Conservation (phyloP, 768 basidiomycete species). For the Panellus pusillus region DNA sequence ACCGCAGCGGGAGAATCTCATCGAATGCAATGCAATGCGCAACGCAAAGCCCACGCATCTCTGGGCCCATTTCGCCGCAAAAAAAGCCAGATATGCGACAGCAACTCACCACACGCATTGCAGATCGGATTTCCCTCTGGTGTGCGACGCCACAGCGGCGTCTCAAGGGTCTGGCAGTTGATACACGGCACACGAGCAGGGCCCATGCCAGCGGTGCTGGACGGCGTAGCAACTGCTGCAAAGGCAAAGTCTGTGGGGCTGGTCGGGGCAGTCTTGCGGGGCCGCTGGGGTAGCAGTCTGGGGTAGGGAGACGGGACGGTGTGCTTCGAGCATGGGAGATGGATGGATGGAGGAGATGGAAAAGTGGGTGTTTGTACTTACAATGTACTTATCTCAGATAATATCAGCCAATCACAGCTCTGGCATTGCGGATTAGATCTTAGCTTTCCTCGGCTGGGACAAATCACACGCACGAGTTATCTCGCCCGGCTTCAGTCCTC, state of each 20-base stretch:
- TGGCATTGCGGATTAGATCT: constrained; percentile 1
- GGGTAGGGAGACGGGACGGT: background rate
- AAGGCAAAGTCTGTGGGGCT: constrained; percentile 2
- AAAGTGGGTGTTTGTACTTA: background rate
- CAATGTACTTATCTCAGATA: constrained; percentile 21
- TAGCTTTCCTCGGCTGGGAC: background rate
- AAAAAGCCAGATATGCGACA: constrained; percentile 25
- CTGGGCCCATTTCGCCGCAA: background rate
- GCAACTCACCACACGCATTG: constrained; percentile 84
- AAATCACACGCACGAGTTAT: too few relatives aligned
- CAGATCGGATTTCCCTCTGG: constrained; percentile 81
- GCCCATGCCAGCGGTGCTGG: background rate
- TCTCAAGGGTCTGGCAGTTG: constrained; percentile 75
- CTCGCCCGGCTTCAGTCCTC: too few relatives aligned
- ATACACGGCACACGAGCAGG: constrained; percentile 54
- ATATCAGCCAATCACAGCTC: constrained; percentile 18
- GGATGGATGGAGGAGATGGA: background rate
- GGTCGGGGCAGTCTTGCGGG: background rate
- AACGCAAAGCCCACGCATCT: constrained; percentile 21
- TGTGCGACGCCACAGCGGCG: constrained; percentile 85
- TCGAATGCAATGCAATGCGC: constrained; percentile 20
- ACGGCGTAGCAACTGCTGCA: background rate
- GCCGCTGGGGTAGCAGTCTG: background rate
- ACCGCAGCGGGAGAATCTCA: too few relatives aligned
- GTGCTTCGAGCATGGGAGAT: background rate